Evolutionary conservation across 176 grass and related monocot species (phyloP).

Genomic region (Lolium rigidum): DNA sequence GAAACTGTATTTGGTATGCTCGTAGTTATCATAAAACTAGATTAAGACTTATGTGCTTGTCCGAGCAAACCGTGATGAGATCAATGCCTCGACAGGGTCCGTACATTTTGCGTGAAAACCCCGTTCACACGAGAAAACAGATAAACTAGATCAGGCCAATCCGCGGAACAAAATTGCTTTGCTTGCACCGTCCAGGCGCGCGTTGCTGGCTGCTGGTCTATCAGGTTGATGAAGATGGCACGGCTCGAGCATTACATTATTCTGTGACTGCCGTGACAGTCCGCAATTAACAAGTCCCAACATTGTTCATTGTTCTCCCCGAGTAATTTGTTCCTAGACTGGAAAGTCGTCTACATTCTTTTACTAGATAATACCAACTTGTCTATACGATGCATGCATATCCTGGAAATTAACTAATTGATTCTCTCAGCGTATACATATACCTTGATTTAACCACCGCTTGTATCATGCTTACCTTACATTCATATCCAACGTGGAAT

Average conservation of each 20-base stretch:
- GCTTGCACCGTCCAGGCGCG: constrained; percentile 2
- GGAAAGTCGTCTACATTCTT: background rate
- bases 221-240: background rate
- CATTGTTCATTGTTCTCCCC: constrained; percentile 11
- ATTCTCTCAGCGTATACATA: background rate
- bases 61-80: background rate
- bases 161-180: background rate
- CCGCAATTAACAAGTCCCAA: background rate
- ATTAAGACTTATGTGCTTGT: background rate
- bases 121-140: background rate
- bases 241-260: background rate
- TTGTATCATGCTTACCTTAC: background rate
- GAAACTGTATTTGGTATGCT: background rate
- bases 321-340: background rate
- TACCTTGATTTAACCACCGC: background rate
- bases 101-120: background rate
- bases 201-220: background rate
- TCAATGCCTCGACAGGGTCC: constrained; percentile 1
- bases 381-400: background rate
- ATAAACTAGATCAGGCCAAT: background rate
- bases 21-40: background rate
- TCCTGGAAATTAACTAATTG: background rate
- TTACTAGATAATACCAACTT: background rate
- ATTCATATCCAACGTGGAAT: background rate
- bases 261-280: background rate